phyloP scores from a whole-genome alignment of 345 rosid species.

The Populus deltoides region DNA sequence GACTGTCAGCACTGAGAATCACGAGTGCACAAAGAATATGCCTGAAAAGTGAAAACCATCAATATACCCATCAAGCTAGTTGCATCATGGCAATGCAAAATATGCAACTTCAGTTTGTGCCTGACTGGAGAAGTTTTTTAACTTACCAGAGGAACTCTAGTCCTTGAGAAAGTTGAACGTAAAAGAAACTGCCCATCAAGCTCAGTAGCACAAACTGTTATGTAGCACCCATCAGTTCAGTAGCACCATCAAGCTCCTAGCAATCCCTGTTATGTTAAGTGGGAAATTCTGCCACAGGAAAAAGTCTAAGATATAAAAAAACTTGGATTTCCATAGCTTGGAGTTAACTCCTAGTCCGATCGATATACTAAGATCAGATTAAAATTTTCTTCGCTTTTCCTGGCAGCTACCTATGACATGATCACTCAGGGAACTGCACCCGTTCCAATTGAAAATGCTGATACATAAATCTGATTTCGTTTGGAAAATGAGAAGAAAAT shows the following conservation, averaged over 20 bases:
- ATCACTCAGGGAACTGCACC: constrained; percentile 96
- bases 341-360: no score
- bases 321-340: no score
- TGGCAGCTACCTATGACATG: constrained; percentile 72
- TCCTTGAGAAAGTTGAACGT: constrained; percentile 75
- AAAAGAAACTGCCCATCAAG: constrained; percentile 83
- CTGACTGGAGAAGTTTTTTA: not conserved
- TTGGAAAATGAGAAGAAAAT: not conserved
- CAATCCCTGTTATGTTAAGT: constrained; percentile 69
- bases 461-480: constrained; percentile 47
- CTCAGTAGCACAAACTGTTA: constrained; percentile 88
- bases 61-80: not conserved
- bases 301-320: not conserved
- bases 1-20: constrained; percentile 51
- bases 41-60: constrained; percentile 38
- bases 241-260: constrained; percentile 83
- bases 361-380: not conserved
- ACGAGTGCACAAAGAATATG: constrained; percentile 65
- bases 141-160: constrained; percentile 74
- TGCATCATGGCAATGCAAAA: no score
- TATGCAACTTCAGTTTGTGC: no score
- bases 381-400: no score
- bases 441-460: constrained; percentile 77
- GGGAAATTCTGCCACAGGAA: constrained; percentile 65
- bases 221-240: constrained; percentile 95